Base-by-base conservation (phyloP, 2,329 filamentous ascomycete genomes). In the Alternaria brassicicola region DNA sequence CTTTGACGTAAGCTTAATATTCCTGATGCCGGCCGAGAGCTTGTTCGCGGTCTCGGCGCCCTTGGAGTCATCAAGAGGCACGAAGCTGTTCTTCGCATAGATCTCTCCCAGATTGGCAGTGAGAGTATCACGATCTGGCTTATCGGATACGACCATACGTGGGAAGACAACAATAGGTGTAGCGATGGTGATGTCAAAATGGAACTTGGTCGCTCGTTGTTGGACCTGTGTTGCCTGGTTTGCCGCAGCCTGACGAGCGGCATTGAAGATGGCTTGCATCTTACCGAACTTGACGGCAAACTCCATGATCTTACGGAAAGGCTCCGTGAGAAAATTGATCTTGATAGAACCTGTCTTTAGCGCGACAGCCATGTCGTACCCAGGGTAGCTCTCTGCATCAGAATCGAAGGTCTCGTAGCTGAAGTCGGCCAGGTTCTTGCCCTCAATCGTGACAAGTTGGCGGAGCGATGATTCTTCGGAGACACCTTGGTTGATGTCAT, bases 261-360 rank as follows among this genome's bases (percentile, higher is more conserved):
- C 94, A 73, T 99, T 99, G 82, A 97, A 99, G 52, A 99, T 90
- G 21, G 95, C 94, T 78, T 99, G 95, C 95, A 99, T 99, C 79
- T 96, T 97, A 60, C 96, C 95, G 76, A 99, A 99, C 71, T 99
- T 99, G 76, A 99, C 93, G 41, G 96, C 83, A 77, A 99, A 99
- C 66, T 96, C 92, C 78, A 99, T 92, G 64, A 99, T 98, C 79
- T 98, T 98, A 51, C 95, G 88, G 82, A 98, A 97, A 0, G 95
- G 95, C 76, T 99, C 96, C 61, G 97, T 94, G 4, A 98, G 81
- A 75, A 99, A 99, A 75, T 97, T 98, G 74, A 99, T 84, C 79
- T 96, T 98, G 76, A 99, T 89, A 0, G 95, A 99, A 1, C 95
- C 95, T 17, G 95, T 94, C 33, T 94, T 88, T 10, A 99, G 82